These are phyloP conservation scores for Pseudonectria buxi DNA, from an alignment of 2,329 filamentous ascomycete genomes.

Conservation along the genomic window DNA sequence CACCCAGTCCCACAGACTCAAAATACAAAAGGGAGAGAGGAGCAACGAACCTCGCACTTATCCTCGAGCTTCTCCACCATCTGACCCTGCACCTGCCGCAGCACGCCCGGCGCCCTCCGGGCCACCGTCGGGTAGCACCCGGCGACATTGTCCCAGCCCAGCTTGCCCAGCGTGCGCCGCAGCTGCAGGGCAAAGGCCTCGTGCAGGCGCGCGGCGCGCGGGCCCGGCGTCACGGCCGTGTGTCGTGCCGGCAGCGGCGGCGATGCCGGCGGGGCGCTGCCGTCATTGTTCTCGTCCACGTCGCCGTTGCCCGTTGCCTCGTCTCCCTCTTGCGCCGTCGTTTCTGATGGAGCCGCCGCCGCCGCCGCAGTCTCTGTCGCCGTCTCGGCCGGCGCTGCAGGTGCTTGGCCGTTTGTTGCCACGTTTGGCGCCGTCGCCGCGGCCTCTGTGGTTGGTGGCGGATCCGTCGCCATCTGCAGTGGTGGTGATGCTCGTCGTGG, in stretches of 20 bases:
- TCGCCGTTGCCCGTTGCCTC: no score
- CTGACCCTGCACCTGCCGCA: constrained; percentile 49
- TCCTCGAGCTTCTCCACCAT: constrained; percentile 50
- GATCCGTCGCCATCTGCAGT: no score
- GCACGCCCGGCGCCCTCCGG: constrained; percentile 39
- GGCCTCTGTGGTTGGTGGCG: no score
- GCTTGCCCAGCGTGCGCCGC: constrained; percentile 45
- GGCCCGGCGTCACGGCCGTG: constrained; percentile 44
- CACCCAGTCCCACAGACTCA: no score
- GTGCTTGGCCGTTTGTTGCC: no score
- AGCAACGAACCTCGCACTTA: constrained; percentile 41
- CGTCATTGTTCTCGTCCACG: neutral
- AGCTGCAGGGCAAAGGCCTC: constrained; percentile 48
- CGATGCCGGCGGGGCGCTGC: constrained; percentile 18
- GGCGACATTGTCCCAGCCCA: constrained; percentile 51
- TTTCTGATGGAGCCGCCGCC: no score
- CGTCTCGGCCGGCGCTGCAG: no score
- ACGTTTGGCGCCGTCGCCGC: no score
- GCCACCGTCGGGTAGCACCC: constrained; percentile 58
- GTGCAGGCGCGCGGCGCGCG: constrained; percentile 49
- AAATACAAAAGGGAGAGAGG: neutral
- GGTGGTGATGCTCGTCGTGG: neutral
- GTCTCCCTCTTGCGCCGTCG: no score
- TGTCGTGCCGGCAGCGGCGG: constrained; percentile 36
- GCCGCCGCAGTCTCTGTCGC: no score